phyloP scores from a whole-genome alignment of 345 rosid species.

The Ceriops tagal region DNA sequence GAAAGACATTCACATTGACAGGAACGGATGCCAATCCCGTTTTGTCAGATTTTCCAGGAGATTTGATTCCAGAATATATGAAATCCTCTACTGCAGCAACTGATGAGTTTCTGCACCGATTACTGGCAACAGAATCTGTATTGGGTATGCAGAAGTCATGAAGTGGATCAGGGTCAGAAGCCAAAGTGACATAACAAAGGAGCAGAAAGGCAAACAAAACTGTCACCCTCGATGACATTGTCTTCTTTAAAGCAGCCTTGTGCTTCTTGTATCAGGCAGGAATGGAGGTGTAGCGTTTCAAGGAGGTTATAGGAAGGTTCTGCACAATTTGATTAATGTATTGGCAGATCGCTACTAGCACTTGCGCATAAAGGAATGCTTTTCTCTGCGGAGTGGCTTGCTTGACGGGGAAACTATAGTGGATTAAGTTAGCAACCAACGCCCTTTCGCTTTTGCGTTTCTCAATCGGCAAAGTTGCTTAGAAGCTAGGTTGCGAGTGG shows the following conservation, averaged over 20 bases:
- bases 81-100: slow-evolving; percentile 58
- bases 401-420: slow-evolving; percentile 28
- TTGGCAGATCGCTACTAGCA: neutral
- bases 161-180: slow-evolving; percentile 79
- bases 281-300: neutral
- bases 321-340: neutral
- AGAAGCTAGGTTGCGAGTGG: slow-evolving; percentile 10
- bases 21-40: slow-evolving; percentile 57
- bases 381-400: slow-evolving; percentile 12
- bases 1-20: slow-evolving; percentile 55
- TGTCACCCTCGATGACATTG: slow-evolving; percentile 22
- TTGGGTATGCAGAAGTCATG: slow-evolving; percentile 65
- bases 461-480: slow-evolving; percentile 1
- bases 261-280: neutral
- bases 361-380: neutral
- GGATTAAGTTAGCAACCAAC: slow-evolving; percentile 20
- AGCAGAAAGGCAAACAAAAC: slow-evolving; percentile 23
- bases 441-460: slow-evolving; percentile 4
- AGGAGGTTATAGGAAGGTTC: neutral
- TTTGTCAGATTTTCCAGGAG: slow-evolving; percentile 43
- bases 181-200: slow-evolving; percentile 26
- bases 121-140: slow-evolving; percentile 13
- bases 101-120: slow-evolving; percentile 65
- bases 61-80: slow-evolving; percentile 56
- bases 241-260: neutral